Percentiles rank a stretch among this genome's conserved stretches.
Evolutionary conservation across 108 stramenopile species (phyloP).

Genomic region (Cyclostephanos tholiformis): DNA sequence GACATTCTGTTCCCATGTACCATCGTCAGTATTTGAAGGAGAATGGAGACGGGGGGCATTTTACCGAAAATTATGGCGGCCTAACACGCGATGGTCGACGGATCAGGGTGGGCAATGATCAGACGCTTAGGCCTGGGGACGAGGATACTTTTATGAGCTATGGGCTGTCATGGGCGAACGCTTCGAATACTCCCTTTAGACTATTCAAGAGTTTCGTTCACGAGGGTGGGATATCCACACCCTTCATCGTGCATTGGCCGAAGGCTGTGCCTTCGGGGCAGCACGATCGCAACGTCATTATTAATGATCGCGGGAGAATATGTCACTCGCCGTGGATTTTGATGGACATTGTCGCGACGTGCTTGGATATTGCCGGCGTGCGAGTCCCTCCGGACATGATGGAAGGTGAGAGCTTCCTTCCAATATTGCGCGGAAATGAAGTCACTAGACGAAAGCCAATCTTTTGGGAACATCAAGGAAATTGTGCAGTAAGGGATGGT

Average conservation of each 20-base stretch:
- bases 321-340: slow-evolving; percentile 47
- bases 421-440: slow-evolving; percentile 26
- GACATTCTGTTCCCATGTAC: not conserved
- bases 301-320: slow-evolving; percentile 16
- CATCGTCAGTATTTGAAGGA: slow-evolving; percentile 44
- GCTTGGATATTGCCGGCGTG: slow-evolving; percentile 38
- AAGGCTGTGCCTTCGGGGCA: not conserved
- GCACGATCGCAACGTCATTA: not conserved
- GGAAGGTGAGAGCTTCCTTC: slow-evolving; percentile 53
- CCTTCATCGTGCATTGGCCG: slow-evolving; percentile 48
- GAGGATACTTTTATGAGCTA: slow-evolving; percentile 54
- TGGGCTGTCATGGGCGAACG: slow-evolving; percentile 53
- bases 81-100: slow-evolving; percentile 32
- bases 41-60: slow-evolving; percentile 48
- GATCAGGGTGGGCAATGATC: slow-evolving; percentile 42
- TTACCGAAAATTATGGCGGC: slow-evolving; percentile 49
- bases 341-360: slow-evolving; percentile 56
- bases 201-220: slow-evolving; percentile 54
- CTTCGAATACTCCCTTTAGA: slow-evolving; percentile 51
- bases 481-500: slow-evolving; percentile 48
- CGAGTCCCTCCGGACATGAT: slow-evolving; percentile 17
- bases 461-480: slow-evolving; percentile 59
- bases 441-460: slow-evolving; percentile 29
- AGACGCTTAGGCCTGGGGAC: slow-evolving; percentile 27
- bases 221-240: slow-evolving; percentile 50